phyloP scores from a whole-genome alignment of 2,329 filamentous ascomycete genomes.

The Lecanoromycetidae sp. region DNA sequence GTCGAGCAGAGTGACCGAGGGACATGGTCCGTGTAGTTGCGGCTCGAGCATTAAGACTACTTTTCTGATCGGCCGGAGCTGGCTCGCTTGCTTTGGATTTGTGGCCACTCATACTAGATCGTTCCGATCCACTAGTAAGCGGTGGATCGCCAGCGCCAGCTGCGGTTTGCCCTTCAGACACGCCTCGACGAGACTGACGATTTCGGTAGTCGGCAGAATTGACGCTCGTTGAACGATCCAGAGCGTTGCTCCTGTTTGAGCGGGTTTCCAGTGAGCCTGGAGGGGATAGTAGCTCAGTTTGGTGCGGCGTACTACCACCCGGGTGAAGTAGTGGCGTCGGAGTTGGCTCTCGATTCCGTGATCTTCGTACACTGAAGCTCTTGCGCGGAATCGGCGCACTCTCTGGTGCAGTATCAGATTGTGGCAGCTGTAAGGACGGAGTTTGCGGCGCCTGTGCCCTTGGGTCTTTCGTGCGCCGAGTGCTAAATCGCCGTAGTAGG shows the following conservation, averaged over 20 bases:
- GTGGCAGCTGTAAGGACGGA: conserved; percentile 69
- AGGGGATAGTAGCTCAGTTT: conserved; percentile 66
- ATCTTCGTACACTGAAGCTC: conserved; percentile 71
- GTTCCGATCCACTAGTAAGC: conserved; percentile 66
- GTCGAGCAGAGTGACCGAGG: conserved; percentile 64
- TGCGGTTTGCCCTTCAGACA: conserved; percentile 41
- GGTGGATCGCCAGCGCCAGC: conserved; percentile 52
- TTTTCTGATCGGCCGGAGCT: conserved; percentile 40
- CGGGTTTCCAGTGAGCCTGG: conserved; percentile 50
- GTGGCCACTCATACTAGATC: conserved; percentile 44
- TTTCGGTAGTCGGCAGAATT: conserved; percentile 74
- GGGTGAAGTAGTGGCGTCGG: conserved; percentile 45
- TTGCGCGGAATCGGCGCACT: conserved; percentile 56
- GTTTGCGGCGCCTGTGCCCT: conserved; percentile 54
- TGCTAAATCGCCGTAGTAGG: conserved; percentile 80
- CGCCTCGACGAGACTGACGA: conserved; percentile 45
- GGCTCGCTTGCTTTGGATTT: conserved; percentile 37
- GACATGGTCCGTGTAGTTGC: conserved; percentile 70
- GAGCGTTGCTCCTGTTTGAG: conserved; percentile 51
- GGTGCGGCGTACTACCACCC: conserved; percentile 52
- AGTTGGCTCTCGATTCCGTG: conserved; percentile 42
- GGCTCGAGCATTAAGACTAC: conserved; percentile 42
- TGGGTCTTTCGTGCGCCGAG: conserved; percentile 58
- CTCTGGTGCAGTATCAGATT: conserved; percentile 61
- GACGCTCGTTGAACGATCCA: conserved; percentile 82